Evolutionary conservation across 805 yeast species (phyloP).

Genomic region (Candida suzukii): DNA sequence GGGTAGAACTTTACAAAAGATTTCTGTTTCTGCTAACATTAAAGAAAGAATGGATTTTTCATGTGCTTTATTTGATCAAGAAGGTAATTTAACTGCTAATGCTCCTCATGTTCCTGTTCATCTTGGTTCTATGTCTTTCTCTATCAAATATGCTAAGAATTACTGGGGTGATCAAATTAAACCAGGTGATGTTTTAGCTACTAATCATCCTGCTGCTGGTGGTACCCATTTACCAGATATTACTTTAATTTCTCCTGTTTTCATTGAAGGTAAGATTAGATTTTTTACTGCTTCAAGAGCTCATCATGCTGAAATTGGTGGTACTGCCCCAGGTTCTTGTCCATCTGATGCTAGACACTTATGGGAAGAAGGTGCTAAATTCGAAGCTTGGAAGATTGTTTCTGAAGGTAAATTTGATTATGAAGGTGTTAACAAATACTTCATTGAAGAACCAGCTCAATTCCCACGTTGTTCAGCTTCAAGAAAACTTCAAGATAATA

Average conservation of each 20-base stretch:
- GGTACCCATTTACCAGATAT: constrained; percentile 46
- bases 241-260: constrained; percentile 52
- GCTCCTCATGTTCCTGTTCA: constrained; percentile 45
- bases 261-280: constrained; percentile 34
- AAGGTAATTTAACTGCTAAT: constrained; percentile 37
- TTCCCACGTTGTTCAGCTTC: constrained; percentile 49
- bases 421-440: constrained; percentile 37
- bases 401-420: constrained; percentile 45
- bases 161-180: constrained; percentile 31
- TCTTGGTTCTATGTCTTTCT: constrained; percentile 38
- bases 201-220: constrained; percentile 37
- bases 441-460: constrained; percentile 42
- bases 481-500: constrained; percentile 45
- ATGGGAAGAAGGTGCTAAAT: constrained; percentile 50
- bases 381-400: constrained; percentile 45
- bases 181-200: constrained; percentile 36
- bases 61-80: constrained; percentile 39
- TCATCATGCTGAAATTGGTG: constrained; percentile 59
- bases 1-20: constrained; percentile 39
- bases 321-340: constrained; percentile 52
- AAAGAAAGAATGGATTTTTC: constrained; percentile 42
- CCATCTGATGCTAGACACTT: constrained; percentile 48
- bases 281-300: constrained; percentile 55
- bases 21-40: constrained; percentile 36
- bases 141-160: constrained; percentile 30